Conservation (phyloP, 2,329 filamentous ascomycete genomes). For the Cordyceps javanica region DNA sequence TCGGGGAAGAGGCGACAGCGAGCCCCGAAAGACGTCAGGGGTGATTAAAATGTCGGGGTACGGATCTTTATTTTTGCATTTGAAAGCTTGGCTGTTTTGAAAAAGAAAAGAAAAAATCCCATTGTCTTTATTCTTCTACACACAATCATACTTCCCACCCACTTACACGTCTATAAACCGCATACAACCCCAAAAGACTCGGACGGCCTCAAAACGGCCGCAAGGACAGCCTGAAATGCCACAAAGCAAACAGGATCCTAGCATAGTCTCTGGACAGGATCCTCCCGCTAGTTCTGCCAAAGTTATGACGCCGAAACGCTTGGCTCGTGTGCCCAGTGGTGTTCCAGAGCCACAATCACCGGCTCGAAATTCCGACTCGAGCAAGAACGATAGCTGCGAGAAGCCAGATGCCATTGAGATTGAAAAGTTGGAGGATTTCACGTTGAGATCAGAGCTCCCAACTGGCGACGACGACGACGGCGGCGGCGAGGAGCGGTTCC, state of each 20-base stretch:
- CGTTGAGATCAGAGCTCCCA: neutral
- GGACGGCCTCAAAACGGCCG: neutral
- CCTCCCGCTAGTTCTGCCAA: neutral
- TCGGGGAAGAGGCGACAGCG: neutral
- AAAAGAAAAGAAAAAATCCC: too few relatives aligned
- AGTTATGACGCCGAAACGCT: conserved; percentile 1
- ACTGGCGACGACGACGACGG: too few relatives aligned
- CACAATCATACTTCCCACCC: neutral
- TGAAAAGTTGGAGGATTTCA: neutral
- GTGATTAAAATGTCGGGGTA: neutral
- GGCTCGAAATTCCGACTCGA: neutral
- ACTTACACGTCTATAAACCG: neutral
- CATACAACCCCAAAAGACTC: neutral
- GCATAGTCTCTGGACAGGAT: neutral
- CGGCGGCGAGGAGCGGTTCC: conserved; percentile 20
- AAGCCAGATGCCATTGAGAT: neutral
- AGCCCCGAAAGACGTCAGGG: neutral
- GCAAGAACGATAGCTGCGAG: conserved; percentile 13
- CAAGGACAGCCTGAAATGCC: neutral
- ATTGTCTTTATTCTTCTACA: neutral
- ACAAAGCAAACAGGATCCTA: neutral
- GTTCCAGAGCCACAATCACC: neutral
- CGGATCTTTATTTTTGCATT: neutral
- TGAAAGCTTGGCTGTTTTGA: neutral
- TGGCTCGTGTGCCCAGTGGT: neutral